Conservation (phyloP, 2,329 filamentous ascomycete species). For the Tolypocladium endophyticum region DNA sequence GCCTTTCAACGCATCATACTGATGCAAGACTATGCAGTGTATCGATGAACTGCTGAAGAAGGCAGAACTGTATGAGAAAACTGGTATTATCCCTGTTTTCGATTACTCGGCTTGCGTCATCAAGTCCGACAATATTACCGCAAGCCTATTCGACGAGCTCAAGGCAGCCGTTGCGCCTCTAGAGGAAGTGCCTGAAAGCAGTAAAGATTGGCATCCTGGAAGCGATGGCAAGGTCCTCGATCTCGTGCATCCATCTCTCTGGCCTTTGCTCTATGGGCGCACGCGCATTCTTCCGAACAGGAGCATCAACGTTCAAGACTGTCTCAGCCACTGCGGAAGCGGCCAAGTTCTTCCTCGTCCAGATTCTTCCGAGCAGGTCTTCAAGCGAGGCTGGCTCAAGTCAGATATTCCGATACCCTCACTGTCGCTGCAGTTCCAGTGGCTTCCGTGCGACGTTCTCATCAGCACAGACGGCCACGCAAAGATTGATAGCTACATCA, state of each 20-base stretch:
- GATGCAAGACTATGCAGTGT: slow-evolving; percentile 10
- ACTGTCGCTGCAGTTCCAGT: not conserved
- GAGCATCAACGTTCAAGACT: slow-evolving; percentile 24
- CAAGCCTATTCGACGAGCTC: slow-evolving; percentile 22
- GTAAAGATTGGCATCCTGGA: slow-evolving; percentile 52
- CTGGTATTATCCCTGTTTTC: slow-evolving; percentile 20
- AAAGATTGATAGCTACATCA: slow-evolving; percentile 39
- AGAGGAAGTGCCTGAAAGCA: slow-evolving; percentile 35
- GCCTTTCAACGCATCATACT: not conserved
- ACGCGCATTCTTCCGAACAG: slow-evolving; percentile 21
- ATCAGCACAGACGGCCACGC: slow-evolving; percentile 13
- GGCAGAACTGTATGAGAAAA: slow-evolving; percentile 19
- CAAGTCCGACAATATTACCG: slow-evolving; percentile 21
- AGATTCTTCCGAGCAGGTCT: not conserved
- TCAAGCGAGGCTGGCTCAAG: not conserved
- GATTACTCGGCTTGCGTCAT: slow-evolving; percentile 20
- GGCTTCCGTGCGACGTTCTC: not conserved
- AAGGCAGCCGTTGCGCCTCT: slow-evolving; percentile 31
- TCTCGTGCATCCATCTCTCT: slow-evolving; percentile 54
- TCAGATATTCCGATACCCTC: not conserved
- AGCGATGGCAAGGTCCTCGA: slow-evolving; percentile 47
- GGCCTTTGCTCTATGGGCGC: slow-evolving; percentile 44
- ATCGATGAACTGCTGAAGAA: slow-evolving; percentile 21
- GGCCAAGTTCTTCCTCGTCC: slow-evolving; percentile 17
- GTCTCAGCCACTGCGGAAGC: slow-evolving; percentile 21